A percentile compares a stretch with the other conserved stretches of the same genome.
Evolutionary conservation across 2,329 filamentous ascomycete genomes (phyloP).

Genomic region (Pseudogymnoascus sp.): DNA sequence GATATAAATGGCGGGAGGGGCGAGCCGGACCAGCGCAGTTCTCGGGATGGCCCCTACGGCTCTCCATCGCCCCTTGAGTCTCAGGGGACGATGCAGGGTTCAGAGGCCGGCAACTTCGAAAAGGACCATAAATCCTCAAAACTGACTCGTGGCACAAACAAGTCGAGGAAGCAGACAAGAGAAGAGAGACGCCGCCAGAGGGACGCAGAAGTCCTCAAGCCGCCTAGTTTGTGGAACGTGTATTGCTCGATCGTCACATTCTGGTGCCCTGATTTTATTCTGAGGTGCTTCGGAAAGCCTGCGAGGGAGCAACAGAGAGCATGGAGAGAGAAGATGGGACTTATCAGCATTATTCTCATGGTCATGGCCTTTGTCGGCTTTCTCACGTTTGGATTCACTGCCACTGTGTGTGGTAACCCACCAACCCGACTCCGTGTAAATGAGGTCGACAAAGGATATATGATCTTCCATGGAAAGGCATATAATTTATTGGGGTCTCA

Average conservation of each 20-base stretch:
- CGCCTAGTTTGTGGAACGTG: slow-evolving; percentile 87
- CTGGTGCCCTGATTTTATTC: slow-evolving; percentile 80
- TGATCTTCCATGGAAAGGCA: slow-evolving; percentile 93
- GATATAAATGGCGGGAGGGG: slow-evolving; percentile 33
- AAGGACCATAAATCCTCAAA: background rate
- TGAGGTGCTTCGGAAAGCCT: slow-evolving; percentile 79
- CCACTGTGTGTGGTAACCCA: slow-evolving; percentile 71
- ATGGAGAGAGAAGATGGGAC: slow-evolving; percentile 96
- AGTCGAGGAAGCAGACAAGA: slow-evolving; percentile 60
- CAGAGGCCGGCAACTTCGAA: background rate
- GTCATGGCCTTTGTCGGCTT: slow-evolving; percentile 90
- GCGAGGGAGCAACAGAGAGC: slow-evolving; percentile 82
- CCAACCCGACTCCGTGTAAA: slow-evolving; percentile 72
- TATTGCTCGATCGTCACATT: slow-evolving; percentile 94
- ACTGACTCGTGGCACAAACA: slow-evolving; percentile 35
- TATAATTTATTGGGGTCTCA: slow-evolving; percentile 73
- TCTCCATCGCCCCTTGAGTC: slow-evolving; percentile 17
- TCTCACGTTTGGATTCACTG: slow-evolving; percentile 92
- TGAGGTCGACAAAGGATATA: slow-evolving; percentile 71
- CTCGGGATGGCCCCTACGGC: slow-evolving; percentile 26
- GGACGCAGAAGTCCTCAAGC: slow-evolving; percentile 54
- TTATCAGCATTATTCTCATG: slow-evolving; percentile 85
- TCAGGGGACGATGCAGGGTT: background rate
- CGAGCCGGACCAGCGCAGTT: slow-evolving; percentile 25
- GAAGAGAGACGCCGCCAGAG: slow-evolving; percentile 49